Evolutionary conservation across 1,284 basidiomycete species (phyloP).

Genomic region (Ceratobasidium sp.): DNA sequence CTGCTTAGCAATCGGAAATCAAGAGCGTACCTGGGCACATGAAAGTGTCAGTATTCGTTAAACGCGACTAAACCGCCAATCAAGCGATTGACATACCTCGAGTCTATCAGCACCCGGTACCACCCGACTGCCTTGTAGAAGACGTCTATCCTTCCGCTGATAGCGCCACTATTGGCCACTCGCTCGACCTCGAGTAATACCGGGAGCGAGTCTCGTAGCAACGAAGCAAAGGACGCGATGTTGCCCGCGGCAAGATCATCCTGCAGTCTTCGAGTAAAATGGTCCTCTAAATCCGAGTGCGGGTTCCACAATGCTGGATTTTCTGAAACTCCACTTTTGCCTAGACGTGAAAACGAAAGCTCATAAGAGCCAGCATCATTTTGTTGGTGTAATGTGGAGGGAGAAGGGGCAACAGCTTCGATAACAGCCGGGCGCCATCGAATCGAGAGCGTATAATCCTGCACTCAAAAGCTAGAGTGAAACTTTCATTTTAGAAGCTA

Average conservation of each 20-base stretch:
- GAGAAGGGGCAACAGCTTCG: neutral
- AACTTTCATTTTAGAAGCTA: neutral
- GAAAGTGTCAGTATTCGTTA: conserved; percentile 31
- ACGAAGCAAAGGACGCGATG: conserved; percentile 45
- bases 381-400: conserved; percentile 26
- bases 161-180: conserved; percentile 58
- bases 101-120: conserved; percentile 75
- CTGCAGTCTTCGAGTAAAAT: conserved; percentile 66
- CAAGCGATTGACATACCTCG: conserved; percentile 56
- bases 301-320: conserved; percentile 58
- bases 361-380: conserved; percentile 22
- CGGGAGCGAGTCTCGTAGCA: conserved; percentile 75
- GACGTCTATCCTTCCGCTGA: conserved; percentile 60
- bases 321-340: conserved; percentile 26
- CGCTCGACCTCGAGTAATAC: conserved; percentile 72
- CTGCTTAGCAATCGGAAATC: conserved; percentile 75
- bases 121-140: conserved; percentile 79
- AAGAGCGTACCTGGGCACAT: conserved; percentile 65
- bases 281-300: conserved; percentile 74
- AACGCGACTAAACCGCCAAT: neutral
- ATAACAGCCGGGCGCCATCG: conserved; percentile 39
- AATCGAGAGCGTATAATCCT: conserved; percentile 39
- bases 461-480: neutral
- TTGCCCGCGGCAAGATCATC: conserved; percentile 55
- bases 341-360: conserved; percentile 21